Conservation (phyloP, 352 stramenopile species). For the Pythium apleroticum region DNA sequence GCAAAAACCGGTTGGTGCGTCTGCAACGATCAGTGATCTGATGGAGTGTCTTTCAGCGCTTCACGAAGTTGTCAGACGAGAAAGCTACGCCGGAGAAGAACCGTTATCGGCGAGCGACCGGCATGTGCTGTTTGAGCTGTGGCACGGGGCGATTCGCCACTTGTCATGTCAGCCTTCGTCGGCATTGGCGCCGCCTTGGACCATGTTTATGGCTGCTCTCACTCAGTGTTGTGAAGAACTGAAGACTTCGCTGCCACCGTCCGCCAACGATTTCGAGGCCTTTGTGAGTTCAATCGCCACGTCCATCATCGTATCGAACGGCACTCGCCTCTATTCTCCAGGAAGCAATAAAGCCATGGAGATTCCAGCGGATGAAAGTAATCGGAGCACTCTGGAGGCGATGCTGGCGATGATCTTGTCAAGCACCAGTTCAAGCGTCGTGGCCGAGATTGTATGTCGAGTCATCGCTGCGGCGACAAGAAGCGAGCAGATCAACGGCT, state of each 20-base stretch:
- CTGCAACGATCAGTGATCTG: not conserved
- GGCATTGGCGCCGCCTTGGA: not conserved
- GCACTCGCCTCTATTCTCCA: constrained; percentile 8
- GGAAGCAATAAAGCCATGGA: not conserved
- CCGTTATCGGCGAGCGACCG: not conserved
- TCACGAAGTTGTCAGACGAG: not conserved
- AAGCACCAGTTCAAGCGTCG: not conserved
- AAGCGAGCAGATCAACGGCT: not conserved
- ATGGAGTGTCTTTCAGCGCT: not conserved
- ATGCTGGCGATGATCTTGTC: constrained; percentile 16
- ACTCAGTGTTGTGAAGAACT: constrained; percentile 23
- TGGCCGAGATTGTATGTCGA: not conserved
- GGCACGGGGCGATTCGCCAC: constrained; percentile 11
- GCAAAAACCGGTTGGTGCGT: not conserved
- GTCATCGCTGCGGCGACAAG: not conserved
- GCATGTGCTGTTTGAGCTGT: constrained; percentile 11
- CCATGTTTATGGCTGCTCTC: constrained; percentile 18
- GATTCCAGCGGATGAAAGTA: not conserved
- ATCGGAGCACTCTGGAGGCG: constrained; percentile 2
- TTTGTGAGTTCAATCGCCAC: constrained; percentile 19
- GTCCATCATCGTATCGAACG: constrained; percentile 13
- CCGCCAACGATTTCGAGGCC: not conserved
- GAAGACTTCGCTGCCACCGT: not conserved
- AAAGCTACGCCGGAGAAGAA: not conserved
- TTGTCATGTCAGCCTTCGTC: constrained; percentile 1